Percentiles rank a stretch among this genome's conserved stretches.
phyloP scores from a whole-genome alignment of 768 basidiomycete species.

The Paxillus involutus region DNA sequence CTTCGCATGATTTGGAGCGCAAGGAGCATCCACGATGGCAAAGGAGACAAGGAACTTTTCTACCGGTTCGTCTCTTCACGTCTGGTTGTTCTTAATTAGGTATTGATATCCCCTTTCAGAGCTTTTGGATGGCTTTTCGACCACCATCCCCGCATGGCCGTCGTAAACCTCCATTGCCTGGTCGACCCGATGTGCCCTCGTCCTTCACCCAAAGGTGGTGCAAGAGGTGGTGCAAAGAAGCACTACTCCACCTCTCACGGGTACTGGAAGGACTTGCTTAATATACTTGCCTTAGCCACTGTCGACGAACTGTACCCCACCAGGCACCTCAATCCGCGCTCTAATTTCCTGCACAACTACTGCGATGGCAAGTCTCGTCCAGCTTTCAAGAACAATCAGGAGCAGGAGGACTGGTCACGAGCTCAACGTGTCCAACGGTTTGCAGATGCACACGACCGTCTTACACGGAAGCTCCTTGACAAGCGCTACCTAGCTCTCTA shows the following conservation, averaged over 20 bases:
- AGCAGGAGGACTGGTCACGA: slow-evolving; percentile 24
- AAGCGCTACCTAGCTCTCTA: slow-evolving; percentile 62
- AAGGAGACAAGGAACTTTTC: slow-evolving; percentile 57
- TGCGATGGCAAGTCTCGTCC: slow-evolving; percentile 23
- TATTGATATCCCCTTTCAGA: slow-evolving; percentile 21
- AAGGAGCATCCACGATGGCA: slow-evolving; percentile 71
- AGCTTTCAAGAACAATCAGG: slow-evolving; percentile 18
- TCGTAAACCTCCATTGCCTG: slow-evolving; percentile 55
- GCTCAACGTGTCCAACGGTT: slow-evolving; percentile 21
- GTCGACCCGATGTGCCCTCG: slow-evolving; percentile 50
- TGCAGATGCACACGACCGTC: slow-evolving; percentile 30
- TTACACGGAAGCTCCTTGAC: slow-evolving; percentile 43
- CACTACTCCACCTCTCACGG: slow-evolving; percentile 44
- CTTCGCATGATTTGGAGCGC: slow-evolving; percentile 66
- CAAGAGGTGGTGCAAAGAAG: slow-evolving; percentile 1
- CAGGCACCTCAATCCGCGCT: not conserved
- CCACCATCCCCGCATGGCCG: slow-evolving; percentile 68
- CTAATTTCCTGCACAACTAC: slow-evolving; percentile 28
- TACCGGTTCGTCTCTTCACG: slow-evolving; percentile 41
- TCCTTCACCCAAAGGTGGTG: slow-evolving; percentile 22
- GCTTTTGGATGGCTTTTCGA: slow-evolving; percentile 69
- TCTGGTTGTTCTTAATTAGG: not conserved
- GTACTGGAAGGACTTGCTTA: slow-evolving; percentile 76
- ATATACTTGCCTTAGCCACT: slow-evolving; percentile 62
- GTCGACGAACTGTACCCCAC: slow-evolving; percentile 43